phyloP scores from a whole-genome alignment of 2,329 filamentous ascomycete species.

The Leptographium wingfieldii region DNA sequence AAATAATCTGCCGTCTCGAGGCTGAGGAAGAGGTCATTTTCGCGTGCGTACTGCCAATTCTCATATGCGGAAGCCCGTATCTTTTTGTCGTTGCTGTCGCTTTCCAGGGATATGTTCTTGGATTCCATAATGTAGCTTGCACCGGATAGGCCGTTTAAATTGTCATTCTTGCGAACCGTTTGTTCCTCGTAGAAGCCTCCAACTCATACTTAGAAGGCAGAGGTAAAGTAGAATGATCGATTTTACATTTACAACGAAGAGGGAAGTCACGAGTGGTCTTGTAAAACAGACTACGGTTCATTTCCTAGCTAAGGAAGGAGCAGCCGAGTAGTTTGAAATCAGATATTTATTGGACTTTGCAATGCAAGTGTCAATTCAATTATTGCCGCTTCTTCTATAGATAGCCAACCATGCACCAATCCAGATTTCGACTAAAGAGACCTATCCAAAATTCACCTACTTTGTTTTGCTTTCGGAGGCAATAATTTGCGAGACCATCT shows the following conservation, averaged over 20 bases:
- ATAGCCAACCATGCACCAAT: neutral
- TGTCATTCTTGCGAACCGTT: too few species aligned
- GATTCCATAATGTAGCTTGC: neutral
- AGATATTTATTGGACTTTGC: neutral
- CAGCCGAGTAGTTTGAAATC: neutral
- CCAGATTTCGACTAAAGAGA: neutral
- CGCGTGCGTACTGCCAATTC: constrained; percentile 1
- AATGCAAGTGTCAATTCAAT: neutral
- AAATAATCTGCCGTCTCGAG: constrained; percentile 5
- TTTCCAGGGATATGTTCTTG: neutral
- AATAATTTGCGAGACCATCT: constrained; percentile 34
- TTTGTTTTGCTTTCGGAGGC: neutral
- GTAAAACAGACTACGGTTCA: neutral
- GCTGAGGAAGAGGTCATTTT: constrained; percentile 3
- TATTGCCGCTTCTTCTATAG: neutral
- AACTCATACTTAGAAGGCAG: neutral
- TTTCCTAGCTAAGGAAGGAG: neutral
- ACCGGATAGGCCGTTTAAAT: neutral
- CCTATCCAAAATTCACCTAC: neutral
- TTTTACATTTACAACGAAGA: neutral
- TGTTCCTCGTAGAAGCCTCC: too few species aligned
- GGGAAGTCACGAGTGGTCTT: neutral
- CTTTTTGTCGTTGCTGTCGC: neutral
- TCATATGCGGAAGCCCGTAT: neutral
- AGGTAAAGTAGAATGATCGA: neutral